Conservation (phyloP, 495 filamentous ascomycete genomes). For the Aspergillus mulundensis region DNA sequence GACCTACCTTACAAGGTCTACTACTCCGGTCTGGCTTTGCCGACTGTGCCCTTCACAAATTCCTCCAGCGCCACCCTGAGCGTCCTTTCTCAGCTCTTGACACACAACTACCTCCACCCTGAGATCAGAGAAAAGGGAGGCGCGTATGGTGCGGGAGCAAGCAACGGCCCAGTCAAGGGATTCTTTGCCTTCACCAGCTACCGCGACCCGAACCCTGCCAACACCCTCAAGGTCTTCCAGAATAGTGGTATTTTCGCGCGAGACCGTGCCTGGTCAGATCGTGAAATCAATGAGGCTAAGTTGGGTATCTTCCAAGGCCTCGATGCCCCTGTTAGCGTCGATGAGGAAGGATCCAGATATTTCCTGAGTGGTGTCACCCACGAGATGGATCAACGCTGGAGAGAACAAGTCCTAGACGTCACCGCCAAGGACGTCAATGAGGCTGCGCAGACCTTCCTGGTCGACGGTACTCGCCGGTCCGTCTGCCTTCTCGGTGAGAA, state of each 20-base stretch:
- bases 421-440: conserved; percentile 73
- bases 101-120: conserved; percentile 93
- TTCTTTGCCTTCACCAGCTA: conserved; percentile 94
- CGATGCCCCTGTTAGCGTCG: conserved; percentile 89
- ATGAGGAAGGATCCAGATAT: conserved; percentile 75
- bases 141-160: conserved; percentile 91
- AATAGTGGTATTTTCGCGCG: conserved; percentile 80
- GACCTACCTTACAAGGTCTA: conserved; percentile 96
- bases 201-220: conserved; percentile 92
- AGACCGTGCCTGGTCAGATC: conserved; percentile 77
- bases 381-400: conserved; percentile 82
- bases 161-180: conserved; percentile 71
- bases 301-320: conserved; percentile 91
- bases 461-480: conserved; percentile 56
- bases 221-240: conserved; percentile 79
- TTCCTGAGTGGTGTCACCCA: conserved; percentile 83
- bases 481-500: conserved; percentile 76
- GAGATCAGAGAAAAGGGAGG: conserved; percentile 98
- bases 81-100: conserved; percentile 88
- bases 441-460: conserved; percentile 76
- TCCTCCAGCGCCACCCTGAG: conserved; percentile 71
- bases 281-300: conserved; percentile 93
- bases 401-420: conserved; percentile 86
- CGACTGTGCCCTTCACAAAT: conserved; percentile 82
- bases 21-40: conserved; percentile 75